Percentiles rank a stretch among this genome's conserved stretches.
These are phyloP conservation scores for Cystofilobasidium capitatum DNA, from an alignment of 768 basidiomycete species.

Conservation along the genomic window DNA sequence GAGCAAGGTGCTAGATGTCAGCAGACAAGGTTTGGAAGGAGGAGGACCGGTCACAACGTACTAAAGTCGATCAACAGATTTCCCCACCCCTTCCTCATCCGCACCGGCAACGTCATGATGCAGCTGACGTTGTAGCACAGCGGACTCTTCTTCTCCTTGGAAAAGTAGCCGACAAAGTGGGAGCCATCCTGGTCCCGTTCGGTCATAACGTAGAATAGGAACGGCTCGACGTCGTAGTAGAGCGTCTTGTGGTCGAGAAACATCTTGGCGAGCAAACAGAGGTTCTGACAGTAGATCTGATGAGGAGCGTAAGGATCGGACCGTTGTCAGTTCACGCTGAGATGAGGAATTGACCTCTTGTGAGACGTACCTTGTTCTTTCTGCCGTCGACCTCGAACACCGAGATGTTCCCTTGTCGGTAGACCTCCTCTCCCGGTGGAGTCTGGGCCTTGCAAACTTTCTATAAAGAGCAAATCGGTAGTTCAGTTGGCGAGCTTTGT, in stretches of 20 bases:
- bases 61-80: slow-evolving; percentile 96
- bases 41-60: slow-evolving; percentile 44
- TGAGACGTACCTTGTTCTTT: slow-evolving; percentile 68
- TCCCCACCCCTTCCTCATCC: slow-evolving; percentile 94
- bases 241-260: slow-evolving; percentile 97
- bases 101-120: slow-evolving; percentile 95
- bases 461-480: slow-evolving; percentile 41
- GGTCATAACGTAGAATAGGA: slow-evolving; percentile 96
- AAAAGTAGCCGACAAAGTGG: slow-evolving; percentile 95
- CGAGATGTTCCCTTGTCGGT: slow-evolving; percentile 74
- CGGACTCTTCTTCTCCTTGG: slow-evolving; percentile 93
- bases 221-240: slow-evolving; percentile 98
- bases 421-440: slow-evolving; percentile 97
- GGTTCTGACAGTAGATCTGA: slow-evolving; percentile 96
- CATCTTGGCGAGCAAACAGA: slow-evolving; percentile 96
- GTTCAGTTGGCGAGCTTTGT: background rate
- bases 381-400: slow-evolving; percentile 97
- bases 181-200: slow-evolving; percentile 81
- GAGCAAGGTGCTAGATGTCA: background rate
- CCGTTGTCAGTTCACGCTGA: background rate
- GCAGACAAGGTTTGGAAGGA: background rate
- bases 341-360: background rate
- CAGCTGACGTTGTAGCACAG: slow-evolving; percentile 97
- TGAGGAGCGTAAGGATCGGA: no score
- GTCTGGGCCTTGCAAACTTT: slow-evolving; percentile 89